Percentiles rank a stretch among this genome's conserved stretches.
Conservation (phyloP, 2,329 filamentous ascomycete species). For the Magnaporthiopsis rhizophila region DNA sequence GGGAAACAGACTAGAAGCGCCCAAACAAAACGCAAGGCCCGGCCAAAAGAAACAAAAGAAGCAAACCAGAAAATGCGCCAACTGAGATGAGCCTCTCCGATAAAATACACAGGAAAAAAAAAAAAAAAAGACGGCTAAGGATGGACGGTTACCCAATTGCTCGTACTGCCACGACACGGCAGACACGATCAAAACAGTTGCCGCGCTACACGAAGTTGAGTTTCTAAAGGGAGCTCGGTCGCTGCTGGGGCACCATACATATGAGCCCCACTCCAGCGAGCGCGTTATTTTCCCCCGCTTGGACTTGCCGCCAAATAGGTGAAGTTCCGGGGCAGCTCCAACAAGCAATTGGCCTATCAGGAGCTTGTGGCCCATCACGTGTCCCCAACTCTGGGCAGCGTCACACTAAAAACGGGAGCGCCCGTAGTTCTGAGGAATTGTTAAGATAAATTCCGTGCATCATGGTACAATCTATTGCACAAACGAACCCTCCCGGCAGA, state of each 20-base stretch:
- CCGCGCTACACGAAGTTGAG: not conserved
- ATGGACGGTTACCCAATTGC: not conserved
- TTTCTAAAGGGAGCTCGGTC: not conserved
- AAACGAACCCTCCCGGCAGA: too few relatives aligned
- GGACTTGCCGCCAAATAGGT: not conserved
- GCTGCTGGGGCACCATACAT: not conserved
- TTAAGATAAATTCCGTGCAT: too few relatives aligned
- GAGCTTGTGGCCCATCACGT: not conserved
- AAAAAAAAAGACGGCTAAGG: not conserved
- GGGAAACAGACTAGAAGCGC: not conserved
- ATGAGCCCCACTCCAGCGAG: not conserved
- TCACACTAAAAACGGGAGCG: not conserved
- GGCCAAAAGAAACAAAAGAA: not conserved
- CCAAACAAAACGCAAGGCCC: not conserved
- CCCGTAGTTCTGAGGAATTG: too few relatives aligned
- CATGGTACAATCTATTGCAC: too few relatives aligned
- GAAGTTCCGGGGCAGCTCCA: not conserved
- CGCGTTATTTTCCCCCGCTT: not conserved
- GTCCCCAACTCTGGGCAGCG: not conserved
- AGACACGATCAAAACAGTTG: not conserved
- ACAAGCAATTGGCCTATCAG: slow-evolving; percentile 12
- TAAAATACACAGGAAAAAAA: not conserved
- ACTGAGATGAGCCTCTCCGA: not conserved
- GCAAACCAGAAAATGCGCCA: not conserved
- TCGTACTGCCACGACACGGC: not conserved